A percentile compares a stretch with the other conserved stretches of the same genome.
These are phyloP conservation scores for Amanita jacksonii DNA, from an alignment of 768 basidiomycete genomes.

Conservation along the genomic window DNA sequence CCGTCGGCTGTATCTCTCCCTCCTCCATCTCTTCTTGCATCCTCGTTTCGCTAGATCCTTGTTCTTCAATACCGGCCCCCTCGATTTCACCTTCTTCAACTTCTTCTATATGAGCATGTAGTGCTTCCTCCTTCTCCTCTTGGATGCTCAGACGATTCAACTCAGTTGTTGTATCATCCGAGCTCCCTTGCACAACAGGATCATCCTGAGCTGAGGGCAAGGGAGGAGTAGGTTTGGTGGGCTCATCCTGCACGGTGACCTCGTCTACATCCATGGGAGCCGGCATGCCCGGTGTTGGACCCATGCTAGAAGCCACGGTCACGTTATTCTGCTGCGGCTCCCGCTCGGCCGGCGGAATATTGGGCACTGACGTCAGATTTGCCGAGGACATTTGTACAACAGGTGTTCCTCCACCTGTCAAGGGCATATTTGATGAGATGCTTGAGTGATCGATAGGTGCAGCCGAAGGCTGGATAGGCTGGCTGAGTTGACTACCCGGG, in stretches of 20 bases:
- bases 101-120: not conserved
- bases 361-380: too few relatives aligned
- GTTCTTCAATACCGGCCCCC: too few relatives aligned
- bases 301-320: too few relatives aligned
- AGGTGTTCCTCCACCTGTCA: too few relatives aligned
- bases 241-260: not conserved
- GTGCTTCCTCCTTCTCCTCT: not conserved
- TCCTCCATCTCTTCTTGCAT: not conserved
- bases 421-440: too few relatives aligned
- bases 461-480: too few relatives aligned
- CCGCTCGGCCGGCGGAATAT: too few relatives aligned
- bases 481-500: not conserved
- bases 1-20: not conserved
- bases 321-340: too few relatives aligned
- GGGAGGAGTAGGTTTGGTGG: not conserved
- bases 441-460: too few relatives aligned
- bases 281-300: not conserved
- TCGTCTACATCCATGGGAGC: not conserved
- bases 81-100: constrained; percentile 2
- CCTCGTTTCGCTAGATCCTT: too few relatives aligned
- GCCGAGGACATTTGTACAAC: too few relatives aligned
- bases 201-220: not conserved
- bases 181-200: not conserved
- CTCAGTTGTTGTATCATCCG: not conserved
- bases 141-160: not conserved